Base-by-base conservation (phyloP, 139 green algal species). In the Tetratostichococcus sp. region DNA sequence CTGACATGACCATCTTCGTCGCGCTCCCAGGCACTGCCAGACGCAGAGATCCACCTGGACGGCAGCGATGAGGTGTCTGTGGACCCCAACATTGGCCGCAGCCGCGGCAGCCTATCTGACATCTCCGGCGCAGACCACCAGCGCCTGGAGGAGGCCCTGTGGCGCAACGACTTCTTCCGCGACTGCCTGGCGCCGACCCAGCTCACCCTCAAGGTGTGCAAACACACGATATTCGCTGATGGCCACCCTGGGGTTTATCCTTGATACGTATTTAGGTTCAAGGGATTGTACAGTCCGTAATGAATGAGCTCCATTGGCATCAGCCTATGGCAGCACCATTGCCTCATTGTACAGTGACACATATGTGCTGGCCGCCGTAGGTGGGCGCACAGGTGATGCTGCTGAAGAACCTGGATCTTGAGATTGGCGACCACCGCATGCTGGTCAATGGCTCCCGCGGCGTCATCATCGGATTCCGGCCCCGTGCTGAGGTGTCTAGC, bases 391-490 rank as follows among this genome's bases (percentile, higher is more conserved):
- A 93, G 82, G 88, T 91, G 43, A 88, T 90, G 84, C 79, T 90
- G 74, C 75, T 89, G 57, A 78, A 75, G 71, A 90, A 90, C 43
- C 65, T 88, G 34, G 81, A 90, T 34, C 73, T 90, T 69, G 79
- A 76, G 25, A 42, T 30, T 17, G 33, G 25, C 30, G 66, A 65
- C 31, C 31, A 71, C 28, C 67, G 76, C 42, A 80, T 87, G 76
- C 85, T 94, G 43, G 89, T 93, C 32, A 96, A 96, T 75, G 91
- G 91, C 30, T 85, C 79, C 17, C 66, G 91, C 0, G 91, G 91
- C 23, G 86, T 91, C 70, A 71, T 92, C 62, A 76, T 75, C 0
- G 43, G 39, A 23, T 85, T 91, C 32, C 35, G 19, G 19, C 50
- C 50, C 50, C 17, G 14, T 17, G 19, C 19, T 4, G 50, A 62